Conservation (phyloP, 352 stramenopile genomes). For the Pythium coloratum region DNA sequence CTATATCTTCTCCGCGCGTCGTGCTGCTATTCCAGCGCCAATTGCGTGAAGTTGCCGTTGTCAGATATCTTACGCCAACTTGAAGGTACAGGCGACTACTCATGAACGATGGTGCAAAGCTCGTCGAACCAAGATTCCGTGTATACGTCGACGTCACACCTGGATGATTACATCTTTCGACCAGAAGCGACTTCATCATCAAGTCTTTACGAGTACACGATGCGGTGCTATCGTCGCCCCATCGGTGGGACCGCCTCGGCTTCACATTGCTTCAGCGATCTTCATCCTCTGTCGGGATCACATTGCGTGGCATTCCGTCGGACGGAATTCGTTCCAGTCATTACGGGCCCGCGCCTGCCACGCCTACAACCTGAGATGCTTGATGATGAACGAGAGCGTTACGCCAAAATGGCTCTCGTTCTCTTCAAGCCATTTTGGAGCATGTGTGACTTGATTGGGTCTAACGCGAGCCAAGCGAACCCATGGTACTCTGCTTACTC, state of each 20-base stretch:
- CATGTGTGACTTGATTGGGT: background rate
- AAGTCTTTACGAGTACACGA: constrained; percentile 7
- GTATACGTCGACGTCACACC: background rate
- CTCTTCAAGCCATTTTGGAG: constrained; percentile 18
- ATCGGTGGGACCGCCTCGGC: no score
- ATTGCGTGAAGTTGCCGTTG: background rate
- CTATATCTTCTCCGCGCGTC: background rate
- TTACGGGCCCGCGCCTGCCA: constrained; percentile 3
- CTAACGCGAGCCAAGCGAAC: background rate
- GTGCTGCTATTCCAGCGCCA: background rate
- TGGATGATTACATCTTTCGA: constrained; percentile 12
- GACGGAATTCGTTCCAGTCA: constrained; percentile 3
- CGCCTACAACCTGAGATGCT: background rate
- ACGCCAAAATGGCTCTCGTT: constrained; percentile 12
- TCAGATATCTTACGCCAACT: background rate
- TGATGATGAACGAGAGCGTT: constrained; percentile 2
- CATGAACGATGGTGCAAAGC: background rate
- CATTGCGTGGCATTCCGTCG: constrained; percentile 13
- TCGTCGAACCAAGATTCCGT: background rate
- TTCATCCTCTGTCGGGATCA: background rate
- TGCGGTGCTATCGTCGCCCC: constrained; percentile 15
- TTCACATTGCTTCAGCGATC: background rate
- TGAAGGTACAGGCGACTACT: constrained; percentile 1
- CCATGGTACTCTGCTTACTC: background rate
- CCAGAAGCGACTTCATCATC: background rate